Base-by-base conservation (phyloP, 2,329 filamentous ascomycete genomes). In the Nothophaeocryptopus gaeumannii region DNA sequence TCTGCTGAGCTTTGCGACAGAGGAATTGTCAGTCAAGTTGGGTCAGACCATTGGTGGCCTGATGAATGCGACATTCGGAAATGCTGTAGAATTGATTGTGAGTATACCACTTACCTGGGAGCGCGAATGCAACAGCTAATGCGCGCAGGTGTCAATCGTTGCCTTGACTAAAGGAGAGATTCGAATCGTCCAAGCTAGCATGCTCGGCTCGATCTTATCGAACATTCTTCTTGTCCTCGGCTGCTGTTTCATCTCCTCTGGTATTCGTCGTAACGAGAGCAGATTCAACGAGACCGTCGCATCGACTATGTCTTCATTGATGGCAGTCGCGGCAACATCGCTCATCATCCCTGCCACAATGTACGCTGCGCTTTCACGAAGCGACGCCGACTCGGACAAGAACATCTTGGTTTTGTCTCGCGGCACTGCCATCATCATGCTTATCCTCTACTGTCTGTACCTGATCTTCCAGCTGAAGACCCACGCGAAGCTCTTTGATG, bases 121-220 rank as follows among this genome's bases (percentile, higher is more conserved):
- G 31, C n/a, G 26, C 8, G 13, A 14, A 10, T 37, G 20, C 34
- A 33, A 20, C 16, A 29, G 49, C 56, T 40, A 51, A 39, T 16
- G 5, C 8, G 16, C 26, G 13, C 39, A 60, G 58, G 58, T 95
- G 67, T 95, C 89, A 68, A 92, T 97, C 61, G 86, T 97, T 57
- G 93, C 93, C 13, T 79, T 99, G 39, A 82, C 78, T 58, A 83
- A 93, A 61, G 83, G 84, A 56, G 87, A 97, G 72, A 95, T 96
- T 66, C 85, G 92, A 63, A 91, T 97, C 58, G 92, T 97, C n/a
- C 93, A 97, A 73, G 87, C 92, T 14, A 95, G 89, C 57, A 97
- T 97, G 91, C 83, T 97, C 31, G 92, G 93, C 40, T 95, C 88
- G 64, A 95, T 97, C 61, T 78, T 97, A 34, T 96, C 92, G 58